phyloP scores from a whole-genome alignment of 768 basidiomycete species.

The Leccinellum albellum region DNA sequence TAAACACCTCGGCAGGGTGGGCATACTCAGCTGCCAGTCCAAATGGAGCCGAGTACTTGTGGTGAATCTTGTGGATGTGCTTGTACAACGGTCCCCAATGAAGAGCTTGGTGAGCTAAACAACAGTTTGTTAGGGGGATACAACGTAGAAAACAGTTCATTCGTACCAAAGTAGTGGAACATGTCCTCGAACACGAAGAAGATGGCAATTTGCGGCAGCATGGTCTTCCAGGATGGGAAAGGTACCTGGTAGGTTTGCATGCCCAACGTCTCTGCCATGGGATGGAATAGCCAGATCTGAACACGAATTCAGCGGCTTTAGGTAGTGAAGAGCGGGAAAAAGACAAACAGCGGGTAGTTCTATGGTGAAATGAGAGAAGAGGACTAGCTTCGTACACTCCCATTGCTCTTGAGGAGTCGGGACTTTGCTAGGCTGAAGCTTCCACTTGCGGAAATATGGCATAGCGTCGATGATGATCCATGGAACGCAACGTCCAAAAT shows the following conservation, averaged over 20 bases:
- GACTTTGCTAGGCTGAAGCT: conserved; percentile 83
- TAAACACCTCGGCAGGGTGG: conserved; percentile 93
- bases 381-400: conserved; percentile 92
- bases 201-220: conserved; percentile 72
- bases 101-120: conserved; percentile 78
- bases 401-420: conserved; percentile 83
- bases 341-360: conserved; percentile 79
- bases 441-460: conserved; percentile 92
- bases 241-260: conserved; percentile 94
- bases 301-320: background rate
- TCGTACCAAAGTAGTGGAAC: conserved; percentile 84
- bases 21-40: conserved; percentile 98
- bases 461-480: conserved; percentile 96
- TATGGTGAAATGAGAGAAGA: conserved; percentile 93
- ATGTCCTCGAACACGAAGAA: conserved; percentile 97
- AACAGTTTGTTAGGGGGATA: background rate
- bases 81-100: conserved; percentile 85
- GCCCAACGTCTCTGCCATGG: conserved; percentile 79
- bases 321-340: too few species aligned
- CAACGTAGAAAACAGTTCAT: background rate
- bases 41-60: conserved; percentile 95
- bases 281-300: conserved; percentile 90
- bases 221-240: conserved; percentile 68
- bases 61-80: conserved; percentile 95
- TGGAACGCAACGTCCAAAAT: conserved; percentile 92